Evolutionary conservation across 805 yeast genomes (phyloP).

Genomic region (Wickerhamiella lipophila): DNA sequence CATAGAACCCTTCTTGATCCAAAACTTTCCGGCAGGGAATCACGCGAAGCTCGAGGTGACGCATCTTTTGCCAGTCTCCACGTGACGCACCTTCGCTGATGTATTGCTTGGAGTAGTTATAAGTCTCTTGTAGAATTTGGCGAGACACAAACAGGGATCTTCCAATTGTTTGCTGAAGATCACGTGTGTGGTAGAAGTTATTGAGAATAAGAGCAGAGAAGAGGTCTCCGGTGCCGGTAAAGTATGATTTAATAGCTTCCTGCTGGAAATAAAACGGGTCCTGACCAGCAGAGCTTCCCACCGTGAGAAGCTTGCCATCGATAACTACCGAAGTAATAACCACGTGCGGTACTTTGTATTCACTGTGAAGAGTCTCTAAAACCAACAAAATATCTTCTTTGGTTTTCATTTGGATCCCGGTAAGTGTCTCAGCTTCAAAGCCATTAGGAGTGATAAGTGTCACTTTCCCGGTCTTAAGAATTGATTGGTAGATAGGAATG

Average conservation of each 20-base stretch:
- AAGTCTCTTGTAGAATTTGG: slow-evolving; percentile 33
- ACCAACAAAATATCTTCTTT: slow-evolving; percentile 35
- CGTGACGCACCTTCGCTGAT: slow-evolving; percentile 15
- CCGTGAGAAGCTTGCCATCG: slow-evolving; percentile 30
- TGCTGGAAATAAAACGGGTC: slow-evolving; percentile 35
- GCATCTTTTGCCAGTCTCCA: slow-evolving; percentile 46
- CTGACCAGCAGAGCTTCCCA: slow-evolving; percentile 31
- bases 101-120: slow-evolving; percentile 13
- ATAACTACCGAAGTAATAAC: slow-evolving; percentile 49
- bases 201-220: slow-evolving; percentile 71
- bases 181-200: slow-evolving; percentile 32
- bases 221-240: slow-evolving; percentile 91
- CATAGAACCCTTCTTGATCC: slow-evolving; percentile 8
- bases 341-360: slow-evolving; percentile 43
- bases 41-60: slow-evolving; percentile 57
- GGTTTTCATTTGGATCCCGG: slow-evolving; percentile 37
- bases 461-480: slow-evolving; percentile 37
- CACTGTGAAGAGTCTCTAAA: slow-evolving; percentile 36
- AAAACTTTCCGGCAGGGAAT: slow-evolving; percentile 25
- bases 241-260: slow-evolving; percentile 61
- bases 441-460: slow-evolving; percentile 83
- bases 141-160: slow-evolving; percentile 32
- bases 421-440: slow-evolving; percentile 68
- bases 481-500: slow-evolving; percentile 44
- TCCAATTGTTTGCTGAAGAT: slow-evolving; percentile 31